A percentile compares a stretch with the other conserved stretches of the same genome.
Conservation (phyloP, 139 green algal species). For the Auxenochlorella pyrenoidosa region DNA sequence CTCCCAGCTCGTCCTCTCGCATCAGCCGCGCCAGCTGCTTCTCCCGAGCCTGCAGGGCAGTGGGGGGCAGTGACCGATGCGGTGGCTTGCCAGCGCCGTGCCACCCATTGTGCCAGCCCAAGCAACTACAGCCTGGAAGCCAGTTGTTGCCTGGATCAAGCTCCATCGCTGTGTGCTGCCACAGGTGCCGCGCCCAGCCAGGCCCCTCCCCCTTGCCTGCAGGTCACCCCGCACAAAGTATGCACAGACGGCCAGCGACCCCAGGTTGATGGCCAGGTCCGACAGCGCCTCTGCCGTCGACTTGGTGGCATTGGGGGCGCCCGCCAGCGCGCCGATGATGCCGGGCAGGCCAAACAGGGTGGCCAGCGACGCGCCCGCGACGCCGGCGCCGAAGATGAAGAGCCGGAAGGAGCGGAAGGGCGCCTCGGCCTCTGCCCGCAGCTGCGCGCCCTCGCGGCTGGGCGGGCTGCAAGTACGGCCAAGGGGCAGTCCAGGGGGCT, state of each 20-base stretch:
- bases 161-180: neutral
- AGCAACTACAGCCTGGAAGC: too few species aligned
- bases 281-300: conserved; percentile 58
- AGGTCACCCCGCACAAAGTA: conserved; percentile 59
- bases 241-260: conserved; percentile 48
- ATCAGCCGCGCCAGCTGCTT: conserved; percentile 77
- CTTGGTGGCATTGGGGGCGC: conserved; percentile 61
- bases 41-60: conserved; percentile 56
- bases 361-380: conserved; percentile 60
- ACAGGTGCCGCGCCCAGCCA: neutral
- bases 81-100: too few species aligned
- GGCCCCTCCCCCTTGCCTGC: neutral
- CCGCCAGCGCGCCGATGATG: conserved; percentile 67
- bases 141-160: too few species aligned
- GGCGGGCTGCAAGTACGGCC: conserved; percentile 38
- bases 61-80: neutral
- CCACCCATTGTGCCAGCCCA: too few species aligned
- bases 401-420: conserved; percentile 73
- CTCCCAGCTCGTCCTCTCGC: conserved; percentile 76
- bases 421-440: conserved; percentile 74
- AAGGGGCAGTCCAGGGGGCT: neutral
- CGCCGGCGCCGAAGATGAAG: conserved; percentile 76
- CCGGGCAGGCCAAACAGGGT: conserved; percentile 69
- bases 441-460: conserved; percentile 42
- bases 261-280: conserved; percentile 81